Evolutionary conservation across 2,329 filamentous ascomycete genomes (phyloP), one percentile per base, ranked within the genome.

Genomic region (Sporothrix globosa): DNA sequence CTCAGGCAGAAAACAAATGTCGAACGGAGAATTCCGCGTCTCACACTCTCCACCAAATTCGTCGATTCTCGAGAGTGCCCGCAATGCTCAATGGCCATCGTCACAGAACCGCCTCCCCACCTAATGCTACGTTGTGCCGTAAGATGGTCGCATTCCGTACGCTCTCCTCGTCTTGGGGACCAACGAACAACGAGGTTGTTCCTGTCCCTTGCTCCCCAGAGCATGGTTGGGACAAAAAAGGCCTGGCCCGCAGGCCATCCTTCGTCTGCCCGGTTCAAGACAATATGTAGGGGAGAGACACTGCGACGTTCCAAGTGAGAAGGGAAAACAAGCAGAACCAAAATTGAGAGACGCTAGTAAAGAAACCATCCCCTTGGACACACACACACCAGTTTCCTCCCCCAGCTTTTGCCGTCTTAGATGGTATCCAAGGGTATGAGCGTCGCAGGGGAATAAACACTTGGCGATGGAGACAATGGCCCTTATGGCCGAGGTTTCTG

Each of bases 221-320:
- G 4, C 34, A 24, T 61, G 17, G 30, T 17, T 61, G 30, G 30
- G 56, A 61, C 56, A 44, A 61, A 4, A 34, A 61, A 61, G 56
- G 56, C 56, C 41, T 63, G 58, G 44, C 58, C 58, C 58, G 58
- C 58, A 27, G 24, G 58, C 58, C 58, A 46, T 63, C 39, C 39
- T 27, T 63, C 58, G 58, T 63, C 58, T 63, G 58, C 58, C 58
- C 39, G 58, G 58, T 63, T 63, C 58, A 63, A 63, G n/a, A 46
- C 58, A 63, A 5, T 13, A 63, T n/a, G 34, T 34, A 34, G 34
- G 30, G 34, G 34, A 34, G 34, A 34, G 7, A 34, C 5, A 7
- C 34, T 34, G 34, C 34, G 34, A 34, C 17, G 41, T 24, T 9
- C 21, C 19, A 61, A n/a, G 34, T 48, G 13, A 24, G 41, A 54